Evolutionary conservation across 495 filamentous ascomycete species (phyloP).

Genomic region (Aspergillus carlsbadensis): DNA sequence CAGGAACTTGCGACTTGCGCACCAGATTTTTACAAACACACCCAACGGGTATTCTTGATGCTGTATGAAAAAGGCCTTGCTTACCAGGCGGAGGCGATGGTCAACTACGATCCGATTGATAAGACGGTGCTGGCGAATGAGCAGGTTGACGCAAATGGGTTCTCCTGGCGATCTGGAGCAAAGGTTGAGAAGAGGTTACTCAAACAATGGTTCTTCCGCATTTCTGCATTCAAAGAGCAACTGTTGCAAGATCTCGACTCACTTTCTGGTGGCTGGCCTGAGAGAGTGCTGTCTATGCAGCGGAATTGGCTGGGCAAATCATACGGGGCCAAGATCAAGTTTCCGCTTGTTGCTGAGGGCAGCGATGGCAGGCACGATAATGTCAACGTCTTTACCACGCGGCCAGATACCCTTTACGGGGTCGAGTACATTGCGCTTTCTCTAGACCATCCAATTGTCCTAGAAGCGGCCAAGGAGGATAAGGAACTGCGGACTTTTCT

Average conservation of each 20-base stretch:
- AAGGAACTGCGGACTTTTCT: constrained; percentile 64
- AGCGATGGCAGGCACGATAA: constrained; percentile 28
- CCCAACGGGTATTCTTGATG: constrained; percentile 78
- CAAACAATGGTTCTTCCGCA: constrained; percentile 89
- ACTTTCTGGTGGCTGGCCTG: constrained; percentile 70
- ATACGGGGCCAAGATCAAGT: constrained; percentile 67
- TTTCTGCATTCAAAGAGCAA: constrained; percentile 73
- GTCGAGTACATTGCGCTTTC: constrained; percentile 84
- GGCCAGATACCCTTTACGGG: constrained; percentile 80
- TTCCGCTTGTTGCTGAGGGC: constrained; percentile 50
- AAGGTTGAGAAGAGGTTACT: constrained; percentile 76
- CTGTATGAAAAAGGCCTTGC: constrained; percentile 70
- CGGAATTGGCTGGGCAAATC: constrained; percentile 87
- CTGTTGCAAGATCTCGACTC: constrained; percentile 70
- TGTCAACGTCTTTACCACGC: constrained; percentile 79
- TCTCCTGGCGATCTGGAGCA: constrained; percentile 84
- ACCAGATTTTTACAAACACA: constrained; percentile 84
- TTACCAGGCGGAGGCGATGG: constrained; percentile 74
- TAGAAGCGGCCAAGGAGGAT: constrained; percentile 56
- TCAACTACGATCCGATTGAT: constrained; percentile 90
- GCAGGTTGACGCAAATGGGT: constrained; percentile 80
- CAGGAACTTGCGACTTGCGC: constrained; percentile 84
- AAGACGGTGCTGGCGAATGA: constrained; percentile 89
- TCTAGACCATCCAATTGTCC: constrained; percentile 68
- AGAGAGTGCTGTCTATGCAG: constrained; percentile 79